Evolutionary conservation across 352 stramenopile species (phyloP).

Genomic region (Globisporangium echinulatum): DNA sequence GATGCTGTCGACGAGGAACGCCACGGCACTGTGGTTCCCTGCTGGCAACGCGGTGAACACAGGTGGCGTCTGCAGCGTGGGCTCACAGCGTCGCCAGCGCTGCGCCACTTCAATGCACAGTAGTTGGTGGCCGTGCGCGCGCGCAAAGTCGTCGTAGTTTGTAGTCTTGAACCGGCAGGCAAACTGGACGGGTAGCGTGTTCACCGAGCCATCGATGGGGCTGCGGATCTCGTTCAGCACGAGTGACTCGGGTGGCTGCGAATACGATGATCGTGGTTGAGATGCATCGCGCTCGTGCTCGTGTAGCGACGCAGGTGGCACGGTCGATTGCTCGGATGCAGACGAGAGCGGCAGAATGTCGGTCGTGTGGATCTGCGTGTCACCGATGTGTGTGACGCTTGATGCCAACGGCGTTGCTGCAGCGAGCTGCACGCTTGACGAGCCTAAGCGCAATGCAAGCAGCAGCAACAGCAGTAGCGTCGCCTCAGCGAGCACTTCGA

Average conservation of each 20-base stretch:
- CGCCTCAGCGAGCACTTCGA: background rate
- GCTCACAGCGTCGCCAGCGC: slow-evolving; percentile 1
- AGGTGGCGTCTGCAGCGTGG: background rate
- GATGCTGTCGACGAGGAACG: background rate
- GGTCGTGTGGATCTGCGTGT: too few species aligned
- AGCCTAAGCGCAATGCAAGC: background rate
- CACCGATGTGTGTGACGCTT: too few species aligned
- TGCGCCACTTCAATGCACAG: slow-evolving; percentile 9
- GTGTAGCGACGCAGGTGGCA: background rate
- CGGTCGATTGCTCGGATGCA: background rate
- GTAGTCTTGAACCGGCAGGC: background rate
- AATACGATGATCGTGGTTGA: too few species aligned
- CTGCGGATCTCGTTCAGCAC: slow-evolving; percentile 1
- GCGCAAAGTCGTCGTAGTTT: background rate
- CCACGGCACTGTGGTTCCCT: slow-evolving; percentile 4
- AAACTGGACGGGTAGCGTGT: background rate
- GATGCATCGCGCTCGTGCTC: background rate
- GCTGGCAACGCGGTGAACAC: background rate
- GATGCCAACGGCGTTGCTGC: background rate
- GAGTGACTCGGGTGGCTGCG: background rate
- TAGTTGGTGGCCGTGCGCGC: background rate
- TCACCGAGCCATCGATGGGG: slow-evolving; percentile 5
- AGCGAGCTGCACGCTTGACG: background rate
- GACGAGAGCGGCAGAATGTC: background rate
- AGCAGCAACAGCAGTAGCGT: background rate